Conservation (phyloP, 75 land plant genomes). For the Selaginella moellendorffii region DNA sequence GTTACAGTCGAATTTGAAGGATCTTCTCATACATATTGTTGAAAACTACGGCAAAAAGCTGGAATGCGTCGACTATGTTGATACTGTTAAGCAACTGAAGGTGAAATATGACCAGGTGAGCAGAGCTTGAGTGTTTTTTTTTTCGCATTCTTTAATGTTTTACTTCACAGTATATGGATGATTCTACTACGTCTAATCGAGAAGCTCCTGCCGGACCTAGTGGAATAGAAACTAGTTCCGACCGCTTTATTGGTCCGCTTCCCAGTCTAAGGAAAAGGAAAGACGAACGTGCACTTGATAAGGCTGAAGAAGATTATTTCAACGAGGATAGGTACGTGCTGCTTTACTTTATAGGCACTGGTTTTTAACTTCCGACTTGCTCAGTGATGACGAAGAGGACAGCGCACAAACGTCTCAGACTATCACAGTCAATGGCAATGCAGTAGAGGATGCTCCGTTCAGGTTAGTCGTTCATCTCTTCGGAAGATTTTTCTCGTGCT, state of each 20-base stretch:
- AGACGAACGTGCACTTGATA: conserved; percentile 79
- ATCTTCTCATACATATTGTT: conserved; percentile 46
- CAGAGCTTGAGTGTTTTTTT: no score
- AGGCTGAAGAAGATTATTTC: conserved; percentile 95
- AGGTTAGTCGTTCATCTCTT: conserved; percentile 19
- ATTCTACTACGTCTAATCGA: conserved; percentile 8
- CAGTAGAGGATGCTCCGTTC: conserved; percentile 21
- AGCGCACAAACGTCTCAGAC: conserved; percentile 46
- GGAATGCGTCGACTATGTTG: conserved; percentile 44
- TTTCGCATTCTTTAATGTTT: no score
- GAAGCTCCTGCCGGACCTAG: conserved; percentile 19
- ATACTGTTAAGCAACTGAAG: conserved; percentile 45
- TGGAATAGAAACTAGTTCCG: conserved; percentile 13
- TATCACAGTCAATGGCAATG: conserved; percentile 37
- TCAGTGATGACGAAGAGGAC: conserved; percentile 80
- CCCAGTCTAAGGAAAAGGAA: conserved; percentile 38
- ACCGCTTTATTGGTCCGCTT: conserved; percentile 10
- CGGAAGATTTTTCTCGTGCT: background rate
- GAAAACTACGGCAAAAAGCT: conserved; percentile 58
- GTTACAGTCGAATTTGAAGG: conserved; percentile 58
- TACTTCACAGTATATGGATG: conserved; percentile 25
- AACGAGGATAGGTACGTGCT: conserved; percentile 49
- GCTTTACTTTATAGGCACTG: background rate
- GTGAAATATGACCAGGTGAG: conserved; percentile 88
- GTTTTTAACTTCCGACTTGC: background rate